phyloP scores from a whole-genome alignment of 2,329 filamentous ascomycete species.

The Apiospora phragmitis region DNA sequence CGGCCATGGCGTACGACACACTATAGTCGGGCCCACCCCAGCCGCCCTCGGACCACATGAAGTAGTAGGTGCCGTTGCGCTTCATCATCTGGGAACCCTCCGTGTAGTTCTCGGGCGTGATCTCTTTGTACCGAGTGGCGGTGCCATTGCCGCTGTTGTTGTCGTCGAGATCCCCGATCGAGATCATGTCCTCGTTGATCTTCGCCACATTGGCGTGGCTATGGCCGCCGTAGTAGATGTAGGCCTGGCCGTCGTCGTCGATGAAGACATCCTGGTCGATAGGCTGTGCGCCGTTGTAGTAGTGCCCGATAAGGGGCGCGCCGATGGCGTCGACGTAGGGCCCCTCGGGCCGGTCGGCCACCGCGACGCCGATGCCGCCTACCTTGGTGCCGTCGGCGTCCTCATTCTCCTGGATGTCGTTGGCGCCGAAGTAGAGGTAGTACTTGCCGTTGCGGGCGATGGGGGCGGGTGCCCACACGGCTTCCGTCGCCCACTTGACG shows the following conservation, averaged over 20 bases:
- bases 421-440: conserved; percentile 52
- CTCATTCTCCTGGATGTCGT: conserved; percentile 41
- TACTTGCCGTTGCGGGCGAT: conserved; percentile 44
- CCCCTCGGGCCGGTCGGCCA: conserved; percentile 36
- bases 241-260: conserved; percentile 40
- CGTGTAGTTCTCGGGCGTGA: conserved; percentile 47
- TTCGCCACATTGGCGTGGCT: conserved; percentile 43
- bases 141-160: conserved; percentile 8
- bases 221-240: conserved; percentile 46
- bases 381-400: conserved; percentile 25
- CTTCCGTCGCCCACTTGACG: conserved; percentile 44
- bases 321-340: conserved; percentile 44
- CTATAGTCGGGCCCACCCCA: conserved; percentile 48
- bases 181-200: conserved; percentile 44
- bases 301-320: conserved; percentile 42
- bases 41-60: conserved; percentile 45
- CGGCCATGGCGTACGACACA: conserved; percentile 43
- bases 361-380: conserved; percentile 44
- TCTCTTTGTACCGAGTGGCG: conserved; percentile 38
- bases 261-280: conserved; percentile 47
- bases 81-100: conserved; percentile 46
- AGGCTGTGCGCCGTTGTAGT: conserved; percentile 47
- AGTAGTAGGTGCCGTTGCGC: conserved; percentile 41
- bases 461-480: conserved; percentile 50
- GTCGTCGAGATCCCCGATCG: conserved; percentile 40